Percentiles rank a stretch among this genome's conserved stretches.
Conservation (phyloP, 495 filamentous ascomycete genomes). For the Aspergillus sparsus region DNA sequence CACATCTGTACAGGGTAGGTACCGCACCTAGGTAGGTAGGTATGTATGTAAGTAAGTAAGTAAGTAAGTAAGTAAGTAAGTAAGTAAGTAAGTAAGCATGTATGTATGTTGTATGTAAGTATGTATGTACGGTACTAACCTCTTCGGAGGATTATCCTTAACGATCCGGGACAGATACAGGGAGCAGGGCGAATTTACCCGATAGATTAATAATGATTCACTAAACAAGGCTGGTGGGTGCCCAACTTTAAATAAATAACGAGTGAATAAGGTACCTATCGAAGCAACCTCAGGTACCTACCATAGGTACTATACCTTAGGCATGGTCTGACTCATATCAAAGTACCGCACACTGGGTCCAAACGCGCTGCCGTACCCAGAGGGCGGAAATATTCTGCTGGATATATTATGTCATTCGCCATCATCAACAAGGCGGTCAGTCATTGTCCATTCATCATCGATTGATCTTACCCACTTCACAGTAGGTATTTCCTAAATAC, state of each 20-base stretch:
- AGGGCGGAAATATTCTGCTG: constrained; percentile 9
- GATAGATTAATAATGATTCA: neutral
- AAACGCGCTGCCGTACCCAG: constrained; percentile 1
- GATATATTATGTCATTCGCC: neutral
- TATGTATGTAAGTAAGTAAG: too few relatives aligned
- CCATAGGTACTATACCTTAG: neutral
- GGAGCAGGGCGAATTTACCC: neutral
- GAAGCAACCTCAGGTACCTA: too few relatives aligned
- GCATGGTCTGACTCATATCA: neutral
- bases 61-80: too few relatives aligned
- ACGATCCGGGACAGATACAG: too few relatives aligned
- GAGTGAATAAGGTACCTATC: too few relatives aligned
- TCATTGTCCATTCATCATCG: too few relatives aligned
- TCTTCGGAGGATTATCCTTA: too few relatives aligned
- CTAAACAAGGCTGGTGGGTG: neutral
- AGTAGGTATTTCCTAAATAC: neutral
- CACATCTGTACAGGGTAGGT: too few relatives aligned
- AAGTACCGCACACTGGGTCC: constrained; percentile 3
- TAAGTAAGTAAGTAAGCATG: too few relatives aligned
- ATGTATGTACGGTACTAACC: too few relatives aligned
- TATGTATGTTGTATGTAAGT: too few relatives aligned
- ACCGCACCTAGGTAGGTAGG: too few relatives aligned
- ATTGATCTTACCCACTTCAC: neutral
- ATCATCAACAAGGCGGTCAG: constrained; percentile 4
- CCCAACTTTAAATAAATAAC: constrained; percentile 5